These are phyloP conservation scores for Neurospora sp. DNA, from an alignment of 495 filamentous ascomycete species.

Conservation along the genomic window DNA sequence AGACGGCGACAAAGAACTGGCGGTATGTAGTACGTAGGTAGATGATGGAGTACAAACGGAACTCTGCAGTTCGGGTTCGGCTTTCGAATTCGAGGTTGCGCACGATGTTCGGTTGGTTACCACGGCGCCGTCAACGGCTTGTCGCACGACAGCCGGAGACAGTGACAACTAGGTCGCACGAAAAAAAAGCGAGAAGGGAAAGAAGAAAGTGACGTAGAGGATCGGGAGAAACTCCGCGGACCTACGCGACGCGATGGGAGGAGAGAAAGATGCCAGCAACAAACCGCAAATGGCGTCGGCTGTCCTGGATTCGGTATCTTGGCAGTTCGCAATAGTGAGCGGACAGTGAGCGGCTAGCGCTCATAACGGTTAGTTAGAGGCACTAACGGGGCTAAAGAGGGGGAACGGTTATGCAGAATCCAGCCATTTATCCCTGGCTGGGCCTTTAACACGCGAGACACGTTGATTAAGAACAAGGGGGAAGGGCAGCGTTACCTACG, in stretches of 20 bases:
- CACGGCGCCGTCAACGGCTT: not conserved
- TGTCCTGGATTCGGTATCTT: not conserved
- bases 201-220: not conserved
- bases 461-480: not conserved
- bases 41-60: not conserved
- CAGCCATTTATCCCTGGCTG: not conserved
- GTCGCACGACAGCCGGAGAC: not conserved
- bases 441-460: not conserved
- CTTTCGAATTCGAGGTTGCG: not conserved
- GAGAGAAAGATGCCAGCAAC: not conserved
- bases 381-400: not conserved
- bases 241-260: not conserved
- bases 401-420: not conserved
- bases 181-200: not conserved
- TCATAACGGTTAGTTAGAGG: not conserved
- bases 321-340: not conserved
- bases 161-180: not conserved
- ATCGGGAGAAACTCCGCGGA: not conserved
- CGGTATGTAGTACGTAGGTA: not conserved
- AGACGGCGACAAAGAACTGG: not conserved
- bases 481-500: not conserved
- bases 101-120: not conserved
- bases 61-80: not conserved
- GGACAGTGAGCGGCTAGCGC: not conserved
- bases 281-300: not conserved